Conservation (phyloP, 225 moss, liverwort and hornwort species). For the Marchantia polymorpha region DNA sequence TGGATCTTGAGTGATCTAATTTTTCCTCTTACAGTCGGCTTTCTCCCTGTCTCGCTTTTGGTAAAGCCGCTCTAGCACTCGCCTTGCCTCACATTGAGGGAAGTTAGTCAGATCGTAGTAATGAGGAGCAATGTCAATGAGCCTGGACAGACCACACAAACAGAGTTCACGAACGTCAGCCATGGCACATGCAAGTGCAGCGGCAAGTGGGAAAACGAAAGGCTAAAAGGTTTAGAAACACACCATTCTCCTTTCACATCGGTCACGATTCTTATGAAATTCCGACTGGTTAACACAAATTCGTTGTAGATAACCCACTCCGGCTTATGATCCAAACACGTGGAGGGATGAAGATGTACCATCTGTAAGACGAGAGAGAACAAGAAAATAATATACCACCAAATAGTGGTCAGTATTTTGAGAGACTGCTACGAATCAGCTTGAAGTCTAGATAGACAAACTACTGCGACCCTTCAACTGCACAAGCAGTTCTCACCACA, state of each 20-base stretch:
- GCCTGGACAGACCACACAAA: conserved; percentile 50
- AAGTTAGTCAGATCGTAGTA: conserved; percentile 96
- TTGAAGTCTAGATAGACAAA: not conserved
- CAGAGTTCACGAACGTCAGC: not conserved
- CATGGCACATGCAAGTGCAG: not conserved
- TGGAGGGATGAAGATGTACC: conserved; percentile 99
- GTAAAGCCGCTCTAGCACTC: conserved; percentile 85
- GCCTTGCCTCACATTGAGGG: conserved; percentile 91
- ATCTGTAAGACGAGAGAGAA: conserved; percentile 43
- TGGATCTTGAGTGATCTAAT: conserved; percentile 5
- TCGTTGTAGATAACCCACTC: conserved; percentile 99
- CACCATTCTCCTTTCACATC: conserved; percentile 96
- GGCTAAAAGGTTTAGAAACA: conserved; percentile 11
- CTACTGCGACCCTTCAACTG: too few relatives aligned
- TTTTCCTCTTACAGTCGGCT: conserved; percentile 58
- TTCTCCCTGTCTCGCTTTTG: conserved; percentile 90
- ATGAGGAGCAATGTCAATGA: conserved; percentile 91
- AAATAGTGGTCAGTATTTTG: not conserved
- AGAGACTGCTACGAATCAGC: not conserved
- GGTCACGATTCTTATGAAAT: conserved; percentile 95
- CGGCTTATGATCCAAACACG: conserved; percentile 96
- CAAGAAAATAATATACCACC: not conserved
- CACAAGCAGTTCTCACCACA: too few relatives aligned
- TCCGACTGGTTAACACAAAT: conserved; percentile 92
- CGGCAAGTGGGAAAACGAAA: not conserved